Percentiles rank a stretch among this genome's conserved stretches.
These are phyloP conservation scores for Suillus discolor DNA, from an alignment of 768 basidiomycete species.

Conservation along the genomic window DNA sequence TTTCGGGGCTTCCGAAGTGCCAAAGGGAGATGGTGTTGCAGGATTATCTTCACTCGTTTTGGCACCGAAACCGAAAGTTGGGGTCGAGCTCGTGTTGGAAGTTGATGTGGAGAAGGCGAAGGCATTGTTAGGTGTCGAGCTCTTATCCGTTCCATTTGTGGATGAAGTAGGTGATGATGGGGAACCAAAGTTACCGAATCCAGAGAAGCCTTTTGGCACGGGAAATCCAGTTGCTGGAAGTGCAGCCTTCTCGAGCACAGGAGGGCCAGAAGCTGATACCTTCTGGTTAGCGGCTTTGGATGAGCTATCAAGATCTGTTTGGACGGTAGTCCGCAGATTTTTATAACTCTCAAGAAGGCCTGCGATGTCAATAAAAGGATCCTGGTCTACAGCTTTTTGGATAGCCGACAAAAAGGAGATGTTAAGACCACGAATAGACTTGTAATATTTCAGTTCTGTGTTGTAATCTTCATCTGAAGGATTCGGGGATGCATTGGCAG, in stretches of 20 bases:
- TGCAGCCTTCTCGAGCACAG: conserved; percentile 19
- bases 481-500: conserved; percentile 37
- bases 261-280: conserved; percentile 11
- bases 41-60: conserved; percentile 22
- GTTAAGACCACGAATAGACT: conserved; percentile 74
- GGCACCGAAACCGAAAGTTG: conserved; percentile 19
- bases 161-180: conserved; percentile 17
- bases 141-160: conserved; percentile 19
- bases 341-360: conserved; percentile 61
- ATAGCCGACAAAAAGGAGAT: conserved; percentile 62
- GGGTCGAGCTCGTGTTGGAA: conserved; percentile 2
- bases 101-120: conserved; percentile 20
- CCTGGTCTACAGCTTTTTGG: conserved; percentile 58
- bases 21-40: conserved; percentile 16
- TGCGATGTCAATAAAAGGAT: conserved; percentile 72
- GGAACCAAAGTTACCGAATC: conserved; percentile 38
- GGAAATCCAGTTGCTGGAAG: conserved; percentile 16
- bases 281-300: conserved; percentile 15
- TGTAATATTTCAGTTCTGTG: conserved; percentile 58
- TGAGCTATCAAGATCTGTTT: conserved; percentile 54
- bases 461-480: conserved; percentile 30
- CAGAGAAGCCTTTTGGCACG: conserved; percentile 42
- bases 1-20: conserved; percentile 26
- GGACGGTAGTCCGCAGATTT: conserved; percentile 52
- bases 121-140: conserved; percentile 28